Conservation (phyloP, 768 basidiomycete species). For the Boletus tomentosulus region DNA sequence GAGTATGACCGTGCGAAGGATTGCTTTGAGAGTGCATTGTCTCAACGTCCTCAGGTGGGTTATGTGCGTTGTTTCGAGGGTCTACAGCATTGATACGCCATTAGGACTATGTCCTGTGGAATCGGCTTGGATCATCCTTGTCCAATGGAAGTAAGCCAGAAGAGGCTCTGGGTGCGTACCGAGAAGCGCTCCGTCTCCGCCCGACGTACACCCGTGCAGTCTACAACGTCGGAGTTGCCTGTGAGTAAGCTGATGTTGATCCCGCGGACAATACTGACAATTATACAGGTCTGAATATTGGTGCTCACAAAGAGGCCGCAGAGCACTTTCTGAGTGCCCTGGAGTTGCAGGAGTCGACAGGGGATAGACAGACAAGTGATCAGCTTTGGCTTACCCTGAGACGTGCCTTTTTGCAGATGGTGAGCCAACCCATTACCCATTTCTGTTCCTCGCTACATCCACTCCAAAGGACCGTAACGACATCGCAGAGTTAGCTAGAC, state of each 20-base stretch:
- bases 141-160: constrained; percentile 95
- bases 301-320: constrained; percentile 90
- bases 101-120: constrained; percentile 93
- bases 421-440: constrained; percentile 21
- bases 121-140: constrained; percentile 87
- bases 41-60: constrained; percentile 65
- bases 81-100: background rate
- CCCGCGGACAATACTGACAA: constrained; percentile 3
- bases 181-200: constrained; percentile 82
- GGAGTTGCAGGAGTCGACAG: constrained; percentile 67
- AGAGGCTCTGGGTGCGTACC: constrained; percentile 86
- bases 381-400: constrained; percentile 90
- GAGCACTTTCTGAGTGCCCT: constrained; percentile 92
- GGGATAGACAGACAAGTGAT: constrained; percentile 65
- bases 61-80: background rate
- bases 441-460: background rate
- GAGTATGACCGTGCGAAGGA: constrained; percentile 90
- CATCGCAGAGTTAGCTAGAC: constrained; percentile 70
- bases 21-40: constrained; percentile 88
- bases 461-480: constrained; percentile 66
- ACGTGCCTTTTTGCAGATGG: constrained; percentile 79
- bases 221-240: constrained; percentile 97
- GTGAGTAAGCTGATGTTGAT: constrained; percentile 44
- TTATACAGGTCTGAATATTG: constrained; percentile 83
- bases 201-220: constrained; percentile 97